Evolutionary conservation across 2,329 filamentous ascomycete genomes (phyloP).

Genomic region (Trichoderma hamatum): DNA sequence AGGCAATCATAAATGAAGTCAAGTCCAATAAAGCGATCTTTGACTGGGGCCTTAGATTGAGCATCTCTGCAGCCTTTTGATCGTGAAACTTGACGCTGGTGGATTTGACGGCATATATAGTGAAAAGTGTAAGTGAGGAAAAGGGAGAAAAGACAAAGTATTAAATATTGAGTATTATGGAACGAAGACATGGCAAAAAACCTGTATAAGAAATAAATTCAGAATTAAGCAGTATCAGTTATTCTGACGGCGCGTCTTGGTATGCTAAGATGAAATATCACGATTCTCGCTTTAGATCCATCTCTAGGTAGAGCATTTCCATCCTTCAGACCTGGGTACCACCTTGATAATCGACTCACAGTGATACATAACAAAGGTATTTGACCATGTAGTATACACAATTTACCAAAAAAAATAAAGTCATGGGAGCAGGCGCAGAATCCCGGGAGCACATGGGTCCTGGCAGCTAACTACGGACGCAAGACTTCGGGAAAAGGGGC

Average conservation of each 20-base stretch:
- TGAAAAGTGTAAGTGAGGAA: background rate
- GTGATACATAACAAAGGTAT: background rate
- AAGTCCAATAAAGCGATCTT: constrained; percentile 40
- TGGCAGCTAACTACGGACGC: constrained; percentile 1
- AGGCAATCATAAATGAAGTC: constrained; percentile 41
- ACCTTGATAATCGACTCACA: background rate
- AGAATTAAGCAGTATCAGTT: background rate
- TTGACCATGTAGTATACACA: background rate
- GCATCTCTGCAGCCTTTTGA: constrained; percentile 33
- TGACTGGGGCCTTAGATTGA: constrained; percentile 33
- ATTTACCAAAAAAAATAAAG: background rate
- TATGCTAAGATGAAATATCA: background rate
- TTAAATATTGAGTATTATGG: background rate
- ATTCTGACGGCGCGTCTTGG: background rate
- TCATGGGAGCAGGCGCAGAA: background rate
- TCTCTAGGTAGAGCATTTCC: background rate
- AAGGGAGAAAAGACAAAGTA: constrained; percentile 5
- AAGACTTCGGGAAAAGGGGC: background rate
- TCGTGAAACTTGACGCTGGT: constrained; percentile 29
- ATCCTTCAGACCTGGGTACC: background rate
- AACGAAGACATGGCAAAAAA: background rate
- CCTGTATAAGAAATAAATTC: background rate
- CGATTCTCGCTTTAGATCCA: background rate
- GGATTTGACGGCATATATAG: constrained; percentile 27
- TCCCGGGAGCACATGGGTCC: background rate